Base-by-base conservation (phyloP, 192 early-diverging fungal genomes). In the Nowakowskiella sp. region DNA sequence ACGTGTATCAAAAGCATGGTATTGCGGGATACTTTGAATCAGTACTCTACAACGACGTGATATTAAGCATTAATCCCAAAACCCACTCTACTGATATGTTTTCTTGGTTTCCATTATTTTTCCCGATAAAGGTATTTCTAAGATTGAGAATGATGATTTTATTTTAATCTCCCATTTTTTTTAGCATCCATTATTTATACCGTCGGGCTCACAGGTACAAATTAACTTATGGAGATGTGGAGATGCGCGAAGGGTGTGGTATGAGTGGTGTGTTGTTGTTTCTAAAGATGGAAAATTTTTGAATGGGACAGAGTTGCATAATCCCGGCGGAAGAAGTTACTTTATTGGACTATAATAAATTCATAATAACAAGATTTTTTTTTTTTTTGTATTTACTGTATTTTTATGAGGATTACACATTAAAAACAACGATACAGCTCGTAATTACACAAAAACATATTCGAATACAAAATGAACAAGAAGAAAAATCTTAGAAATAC, bases 81-180 rank as follows among this genome's bases (percentile, higher is more conserved):
- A 87, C 87, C 4, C 94, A 97, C 54, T 89, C 92, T 0, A 74
- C 82, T 10, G 90, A 77, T 1, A 99, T 99, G 96, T 88, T 91
- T 56, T 89, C 86, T 58, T 99, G 96, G 96, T 99, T 99, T 65
- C 94, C 96, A 0, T 91, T 99, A 49, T 97, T 81, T 61, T 97
- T 99, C 60, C 96, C 96, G 2, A 42, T 90, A 36, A 73, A 80
- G 72, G 81, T 80, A 69, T 42, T 31, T 29, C 1, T 22, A 43
- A 24, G 5, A 22, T 2, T 3, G 6, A 53, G 2, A 24, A 4
- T 28, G 16, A 53, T 29, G 25, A 44, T 32, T 53, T 68, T 13
- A 30, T 55, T 44, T 57, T n/a, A n/a, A n/a, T n/a, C n/a, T n/a
- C n/a, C n/a, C n/a, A n/a, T n/a, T 25, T 13, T 10, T 29, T 81